phyloP scores from a whole-genome alignment of 1,284 basidiomycete species.

The Ceratobasidium sp. region DNA sequence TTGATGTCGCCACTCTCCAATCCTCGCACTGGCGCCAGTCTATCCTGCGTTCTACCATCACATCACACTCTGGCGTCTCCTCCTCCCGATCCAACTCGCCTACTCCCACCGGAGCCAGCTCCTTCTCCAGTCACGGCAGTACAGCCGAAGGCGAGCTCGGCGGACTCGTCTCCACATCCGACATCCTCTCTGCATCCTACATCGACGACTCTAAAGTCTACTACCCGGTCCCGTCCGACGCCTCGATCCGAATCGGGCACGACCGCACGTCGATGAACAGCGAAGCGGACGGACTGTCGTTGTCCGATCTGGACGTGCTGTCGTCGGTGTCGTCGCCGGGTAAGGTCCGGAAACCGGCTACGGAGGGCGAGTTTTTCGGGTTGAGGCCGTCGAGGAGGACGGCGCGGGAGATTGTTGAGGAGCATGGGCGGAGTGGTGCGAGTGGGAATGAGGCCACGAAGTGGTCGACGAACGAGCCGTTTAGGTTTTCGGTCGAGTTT shows the following conservation, averaged over 20 bases:
- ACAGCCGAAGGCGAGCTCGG: conserved; percentile 65
- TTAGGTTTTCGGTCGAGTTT: conserved; percentile 83
- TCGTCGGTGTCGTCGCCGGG: conserved; percentile 23
- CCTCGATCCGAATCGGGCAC: conserved; percentile 84
- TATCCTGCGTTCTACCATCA: conserved; percentile 68
- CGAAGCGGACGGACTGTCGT: conserved; percentile 52
- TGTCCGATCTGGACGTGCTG: conserved; percentile 40
- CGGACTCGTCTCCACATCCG: conserved; percentile 62
- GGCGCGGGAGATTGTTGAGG: conserved; percentile 48
- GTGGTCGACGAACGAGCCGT: conserved; percentile 66
- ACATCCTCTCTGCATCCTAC: conserved; percentile 58
- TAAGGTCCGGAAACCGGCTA: conserved; percentile 50
- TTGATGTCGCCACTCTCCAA: conserved; percentile 73
- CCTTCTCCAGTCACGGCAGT: conserved; percentile 12
- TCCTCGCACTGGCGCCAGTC: conserved; percentile 81
- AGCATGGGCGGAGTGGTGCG: conserved; percentile 40
- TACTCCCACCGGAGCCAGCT: conserved; percentile 28
- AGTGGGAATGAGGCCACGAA: conserved; percentile 44
- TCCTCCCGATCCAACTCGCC: conserved; percentile 48
- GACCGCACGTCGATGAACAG: conserved; percentile 59
- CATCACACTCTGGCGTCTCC: conserved; percentile 51
- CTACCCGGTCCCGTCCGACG: conserved; percentile 79
- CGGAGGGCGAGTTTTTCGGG: conserved; percentile 56
- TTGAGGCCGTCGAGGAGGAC: conserved; percentile 50
- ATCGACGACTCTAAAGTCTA: conserved; percentile 58